Evolutionary conservation across 164 flowering plant genomes (phyloP), one percentile per base, ranked within the genome.

Genomic region (Vitis rotundifolia): DNA sequence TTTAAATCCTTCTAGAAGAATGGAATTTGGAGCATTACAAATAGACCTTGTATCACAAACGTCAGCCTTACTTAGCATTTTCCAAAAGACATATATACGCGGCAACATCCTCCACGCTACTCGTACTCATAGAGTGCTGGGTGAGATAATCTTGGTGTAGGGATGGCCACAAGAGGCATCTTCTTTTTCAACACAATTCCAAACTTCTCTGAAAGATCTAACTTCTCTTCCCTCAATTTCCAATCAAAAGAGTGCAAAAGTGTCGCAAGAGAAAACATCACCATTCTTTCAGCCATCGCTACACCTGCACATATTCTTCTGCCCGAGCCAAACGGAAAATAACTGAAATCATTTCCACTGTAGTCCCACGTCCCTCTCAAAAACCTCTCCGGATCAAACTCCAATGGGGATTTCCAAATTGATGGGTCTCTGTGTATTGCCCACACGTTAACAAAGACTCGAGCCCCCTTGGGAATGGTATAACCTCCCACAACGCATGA

Each of bases 381-480:
- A 59, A 91, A 91, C 76, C 97, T 81, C 29, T 86, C 89, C 0
- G 95, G 92, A 2, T 73, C 37, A 68, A 90, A 90, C 66, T 80
- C 83, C 31, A 58, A 16, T 0, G 95, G 92, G 29, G 84, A 61
- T 2, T 76, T 82, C 94, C 94, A 90, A 8, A 80, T 54, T 0
- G 77, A 68, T 14, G 92, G 89, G 74, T 89, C 93, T 47, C 91
- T 73, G 2, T 89, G 95, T 6, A 90, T 86, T 0, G 92, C 90
- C 91, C 90, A 91, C 1, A 76, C 91, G 66, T 89, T 91, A 28
- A 91, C 59, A 56, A 86, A 86, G 19, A 89, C 77, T 44, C 85
- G 74, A 9, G 90, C 54, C 0, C 89, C 92, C 61, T 81, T 68
- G 0, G 94, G 92, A 13, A 91, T 49, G 1, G 76, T 60, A 81